A percentile compares a stretch with the other conserved stretches of the same genome.
Evolutionary conservation across 2,329 filamentous ascomycete genomes (phyloP).

Genomic region (Rachicladosporium sp.): DNA sequence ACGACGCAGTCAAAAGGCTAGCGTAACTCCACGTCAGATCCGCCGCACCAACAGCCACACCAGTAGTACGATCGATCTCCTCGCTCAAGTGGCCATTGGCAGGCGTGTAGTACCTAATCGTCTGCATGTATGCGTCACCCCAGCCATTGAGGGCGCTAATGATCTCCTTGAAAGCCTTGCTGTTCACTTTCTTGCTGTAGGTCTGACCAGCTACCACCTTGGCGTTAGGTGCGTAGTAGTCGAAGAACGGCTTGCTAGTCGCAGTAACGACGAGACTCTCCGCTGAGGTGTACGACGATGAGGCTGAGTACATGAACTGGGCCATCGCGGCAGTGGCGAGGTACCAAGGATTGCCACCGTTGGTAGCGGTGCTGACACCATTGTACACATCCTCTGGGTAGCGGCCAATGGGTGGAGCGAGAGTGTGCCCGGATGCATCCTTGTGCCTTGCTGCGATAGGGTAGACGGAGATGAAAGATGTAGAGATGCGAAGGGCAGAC

Average conservation of each 20-base stretch:
- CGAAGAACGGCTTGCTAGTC: constrained; percentile 21
- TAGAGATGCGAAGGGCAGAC: constrained; percentile 18
- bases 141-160: constrained; percentile 19
- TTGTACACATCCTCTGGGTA: constrained; percentile 26
- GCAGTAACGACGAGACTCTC: constrained; percentile 17
- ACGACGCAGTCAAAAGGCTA: constrained; percentile 1
- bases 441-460: constrained; percentile 15
- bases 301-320: constrained; percentile 19
- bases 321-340: constrained; percentile 22
- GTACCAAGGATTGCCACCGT: constrained; percentile 26
- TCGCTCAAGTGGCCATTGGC: constrained; percentile 17
- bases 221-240: constrained; percentile 21
- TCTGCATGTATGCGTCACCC: constrained; percentile 24
- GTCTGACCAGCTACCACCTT: constrained; percentile 11
- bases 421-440: constrained; percentile 13
- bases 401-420: constrained; percentile 24
- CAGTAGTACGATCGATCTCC: constrained; percentile 21
- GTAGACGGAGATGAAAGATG: constrained; percentile 19
- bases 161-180: constrained; percentile 11
- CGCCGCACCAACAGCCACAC: constrained; percentile 16
- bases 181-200: constrained; percentile 11
- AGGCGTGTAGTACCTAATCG: constrained; percentile 21
- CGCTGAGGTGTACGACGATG: constrained; percentile 10
- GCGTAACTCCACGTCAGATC: constrained; percentile 26
- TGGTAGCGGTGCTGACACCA: constrained; percentile 16